A percentile compares a stretch with the other conserved stretches of the same genome.
Evolutionary conservation across 2,329 filamentous ascomycete species (phyloP).

Genomic region (Sclerotiophoma versabilis): DNA sequence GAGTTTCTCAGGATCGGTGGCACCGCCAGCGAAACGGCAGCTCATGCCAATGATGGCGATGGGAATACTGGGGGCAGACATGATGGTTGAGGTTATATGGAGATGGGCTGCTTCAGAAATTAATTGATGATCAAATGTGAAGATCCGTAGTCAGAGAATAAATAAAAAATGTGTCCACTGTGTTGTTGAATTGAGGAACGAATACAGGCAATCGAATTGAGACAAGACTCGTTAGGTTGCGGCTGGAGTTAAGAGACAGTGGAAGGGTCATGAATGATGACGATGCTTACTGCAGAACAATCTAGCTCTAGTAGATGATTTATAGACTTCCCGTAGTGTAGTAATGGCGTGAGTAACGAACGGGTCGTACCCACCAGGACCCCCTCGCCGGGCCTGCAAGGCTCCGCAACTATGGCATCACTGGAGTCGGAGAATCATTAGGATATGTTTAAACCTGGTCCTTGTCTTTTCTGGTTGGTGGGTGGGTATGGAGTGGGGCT

Average conservation of each 20-base stretch:
- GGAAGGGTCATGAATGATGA: too few relatives aligned
- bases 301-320: too few relatives aligned
- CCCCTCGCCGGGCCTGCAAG: neutral
- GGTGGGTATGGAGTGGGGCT: neutral
- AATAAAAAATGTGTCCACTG: neutral
- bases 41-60: slow-evolving; percentile 46
- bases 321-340: neutral
- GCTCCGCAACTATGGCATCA: neutral
- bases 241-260: neutral
- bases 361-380: neutral
- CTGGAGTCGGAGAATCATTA: neutral
- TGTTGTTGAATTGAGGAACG: neutral
- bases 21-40: slow-evolving; percentile 42
- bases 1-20: slow-evolving; percentile 36
- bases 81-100: neutral
- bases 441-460: neutral
- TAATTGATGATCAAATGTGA: neutral
- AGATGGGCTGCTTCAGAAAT: neutral
- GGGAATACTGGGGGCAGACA: slow-evolving; percentile 3
- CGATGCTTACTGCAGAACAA: too few relatives aligned
- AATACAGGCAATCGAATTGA: neutral
- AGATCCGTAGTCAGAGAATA: neutral
- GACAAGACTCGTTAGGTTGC: neutral
- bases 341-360: neutral
- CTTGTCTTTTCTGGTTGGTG: neutral